Evolutionary conservation across 441 rosid species (phyloP).

Genomic region (Adansonia rubrostipa): DNA sequence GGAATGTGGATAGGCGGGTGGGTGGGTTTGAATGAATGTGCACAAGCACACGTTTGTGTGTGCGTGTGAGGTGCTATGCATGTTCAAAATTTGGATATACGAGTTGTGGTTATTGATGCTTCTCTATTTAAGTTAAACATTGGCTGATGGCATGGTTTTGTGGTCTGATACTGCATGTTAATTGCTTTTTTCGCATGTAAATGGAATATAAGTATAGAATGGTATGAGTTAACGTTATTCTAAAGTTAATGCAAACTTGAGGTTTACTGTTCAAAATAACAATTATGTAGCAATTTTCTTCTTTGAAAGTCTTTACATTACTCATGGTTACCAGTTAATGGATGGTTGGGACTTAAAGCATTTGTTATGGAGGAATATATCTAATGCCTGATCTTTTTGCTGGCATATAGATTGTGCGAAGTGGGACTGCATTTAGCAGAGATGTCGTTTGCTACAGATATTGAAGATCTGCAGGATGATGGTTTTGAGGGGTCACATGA

Average conservation of each 20-base stretch:
- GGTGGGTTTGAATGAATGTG: too few species aligned
- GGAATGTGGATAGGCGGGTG: too few species aligned
- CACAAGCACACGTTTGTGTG: too few species aligned
- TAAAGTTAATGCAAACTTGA: constrained; percentile 2
- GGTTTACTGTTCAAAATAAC: constrained; percentile 2
- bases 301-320: not conserved
- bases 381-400: constrained; percentile 17
- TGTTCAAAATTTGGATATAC: not conserved
- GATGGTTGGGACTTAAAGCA: not conserved
- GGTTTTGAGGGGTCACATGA: constrained; percentile 65
- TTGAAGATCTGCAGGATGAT: constrained; percentile 49
- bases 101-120: not conserved
- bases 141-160: not conserved
- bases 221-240: not conserved
- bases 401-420: constrained; percentile 29
- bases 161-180: not conserved
- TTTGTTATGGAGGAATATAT: not conserved
- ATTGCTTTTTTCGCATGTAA: not conserved
- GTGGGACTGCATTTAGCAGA: constrained; percentile 39
- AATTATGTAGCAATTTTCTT: not conserved
- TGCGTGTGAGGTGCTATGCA: not conserved
- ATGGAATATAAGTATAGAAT: not conserved
- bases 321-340: not conserved
- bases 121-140: too few species aligned
- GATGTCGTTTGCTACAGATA: constrained; percentile 40